Evolutionary conservation across 139 green algal genomes (phyloP).

Genomic region (Diplosphaera chodatii): DNA sequence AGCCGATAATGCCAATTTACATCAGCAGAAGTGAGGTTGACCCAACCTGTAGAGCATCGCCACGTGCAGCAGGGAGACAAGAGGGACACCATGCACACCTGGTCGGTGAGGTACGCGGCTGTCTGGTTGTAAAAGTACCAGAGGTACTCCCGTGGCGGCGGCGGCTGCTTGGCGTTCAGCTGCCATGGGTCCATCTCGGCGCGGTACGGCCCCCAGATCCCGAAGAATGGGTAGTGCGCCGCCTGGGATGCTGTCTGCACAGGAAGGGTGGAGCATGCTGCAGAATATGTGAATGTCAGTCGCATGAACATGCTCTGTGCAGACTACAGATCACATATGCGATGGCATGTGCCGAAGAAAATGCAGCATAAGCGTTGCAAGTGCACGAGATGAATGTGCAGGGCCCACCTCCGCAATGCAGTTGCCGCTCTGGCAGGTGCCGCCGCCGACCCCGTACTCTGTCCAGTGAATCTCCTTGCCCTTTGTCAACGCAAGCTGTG

Average conservation of each 20-base stretch:
- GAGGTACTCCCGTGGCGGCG: constrained; percentile 17
- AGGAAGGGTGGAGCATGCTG: not conserved
- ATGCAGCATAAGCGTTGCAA: too few species aligned
- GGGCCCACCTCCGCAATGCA: not conserved
- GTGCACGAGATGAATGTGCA: too few species aligned
- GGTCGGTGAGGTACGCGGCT: constrained; percentile 8
- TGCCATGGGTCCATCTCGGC: constrained; percentile 21
- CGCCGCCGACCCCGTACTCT: constrained; percentile 46
- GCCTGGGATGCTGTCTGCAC: constrained; percentile 25
- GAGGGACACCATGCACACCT: not conserved
- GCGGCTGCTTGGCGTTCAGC: constrained; percentile 1
- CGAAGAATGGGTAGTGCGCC: constrained; percentile 32
- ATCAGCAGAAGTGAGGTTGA: too few species aligned
- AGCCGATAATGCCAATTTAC: too few species aligned
- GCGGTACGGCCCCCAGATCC: constrained; percentile 27
- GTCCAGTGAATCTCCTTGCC: constrained; percentile 28
- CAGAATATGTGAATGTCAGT: not conserved
- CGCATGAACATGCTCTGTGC: too few species aligned
- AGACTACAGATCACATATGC: too few species aligned
- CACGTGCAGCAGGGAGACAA: too few species aligned
- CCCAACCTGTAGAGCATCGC: too few species aligned
- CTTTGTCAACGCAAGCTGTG: constrained; percentile 12
- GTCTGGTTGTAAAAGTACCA: constrained; percentile 19
- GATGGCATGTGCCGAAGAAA: too few species aligned
- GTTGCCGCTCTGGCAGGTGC: constrained; percentile 12